These are phyloP conservation scores for Mycena rebaudengoi DNA, from an alignment of 768 basidiomycete species.

Conservation along the genomic window DNA sequence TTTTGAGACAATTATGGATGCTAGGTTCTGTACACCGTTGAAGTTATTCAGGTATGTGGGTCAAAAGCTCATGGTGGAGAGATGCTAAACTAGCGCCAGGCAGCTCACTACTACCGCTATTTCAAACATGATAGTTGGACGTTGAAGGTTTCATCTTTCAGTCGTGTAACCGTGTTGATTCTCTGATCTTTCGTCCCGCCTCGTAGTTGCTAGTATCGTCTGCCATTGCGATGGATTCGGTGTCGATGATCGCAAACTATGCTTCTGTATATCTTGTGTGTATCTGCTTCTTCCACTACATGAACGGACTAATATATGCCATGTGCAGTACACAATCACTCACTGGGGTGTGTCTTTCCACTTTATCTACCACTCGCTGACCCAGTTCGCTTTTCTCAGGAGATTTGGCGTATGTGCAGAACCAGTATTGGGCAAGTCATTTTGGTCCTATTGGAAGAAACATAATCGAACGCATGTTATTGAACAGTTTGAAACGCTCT, in stretches of 20 bases:
- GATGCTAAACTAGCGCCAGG: background rate
- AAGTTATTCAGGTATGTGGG: conserved; percentile 1
- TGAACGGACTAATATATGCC: background rate
- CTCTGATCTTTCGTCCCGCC: conserved; percentile 2
- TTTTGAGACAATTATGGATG: background rate
- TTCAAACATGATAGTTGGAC: no score
- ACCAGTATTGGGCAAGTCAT: conserved; percentile 12
- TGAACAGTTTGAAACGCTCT: conserved; percentile 1
- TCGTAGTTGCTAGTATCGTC: conserved; percentile 12
- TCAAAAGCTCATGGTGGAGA: background rate
- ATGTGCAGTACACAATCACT: conserved; percentile 13
- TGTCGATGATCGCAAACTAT: conserved; percentile 7
- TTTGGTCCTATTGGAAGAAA: background rate
- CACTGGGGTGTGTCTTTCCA: conserved; percentile 12
- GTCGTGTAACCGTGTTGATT: conserved; percentile 1
- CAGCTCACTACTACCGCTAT: background rate
- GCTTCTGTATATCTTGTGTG: conserved; percentile 8
- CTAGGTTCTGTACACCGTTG: background rate
- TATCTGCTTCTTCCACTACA: conserved; percentile 3
- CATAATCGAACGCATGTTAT: background rate
- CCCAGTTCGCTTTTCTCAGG: background rate
- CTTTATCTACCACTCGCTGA: background rate
- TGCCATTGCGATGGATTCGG: conserved; percentile 7
- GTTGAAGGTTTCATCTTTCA: conserved; percentile 1
- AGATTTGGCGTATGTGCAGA: conserved; percentile 1